A percentile compares a stretch with the other conserved stretches of the same genome.
phyloP scores from a whole-genome alignment of 176 grass and related monocot species.

The Echinochloa phyllopogon region DNA sequence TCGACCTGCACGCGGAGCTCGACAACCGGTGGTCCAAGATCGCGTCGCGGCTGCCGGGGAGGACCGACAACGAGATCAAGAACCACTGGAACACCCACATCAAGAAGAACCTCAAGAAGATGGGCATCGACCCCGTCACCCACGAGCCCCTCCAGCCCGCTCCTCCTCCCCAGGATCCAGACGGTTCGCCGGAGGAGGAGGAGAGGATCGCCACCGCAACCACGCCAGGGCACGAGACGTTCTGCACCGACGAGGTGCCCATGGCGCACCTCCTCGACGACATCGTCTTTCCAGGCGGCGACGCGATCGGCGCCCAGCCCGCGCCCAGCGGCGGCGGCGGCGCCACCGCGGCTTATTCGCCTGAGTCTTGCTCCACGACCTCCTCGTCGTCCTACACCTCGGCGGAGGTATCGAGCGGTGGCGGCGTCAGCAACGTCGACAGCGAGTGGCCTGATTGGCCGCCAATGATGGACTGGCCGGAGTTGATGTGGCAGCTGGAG shows the following conservation, averaged over 20 bases:
- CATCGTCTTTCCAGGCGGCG: slow-evolving; percentile 48
- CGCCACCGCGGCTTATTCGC: slow-evolving; percentile 17
- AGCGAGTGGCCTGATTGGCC: slow-evolving; percentile 48
- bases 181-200: slow-evolving; percentile 18
- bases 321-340: background rate
- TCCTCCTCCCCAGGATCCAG: background rate
- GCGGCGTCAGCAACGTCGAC: slow-evolving; percentile 20
- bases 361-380: slow-evolving; percentile 40
- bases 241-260: slow-evolving; percentile 66
- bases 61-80: slow-evolving; percentile 97
- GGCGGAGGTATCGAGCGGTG: slow-evolving; percentile 26
- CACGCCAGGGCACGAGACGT: slow-evolving; percentile 15
- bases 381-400: slow-evolving; percentile 40
- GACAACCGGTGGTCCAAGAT: slow-evolving; percentile 98
- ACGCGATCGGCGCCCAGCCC: background rate
- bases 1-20: slow-evolving; percentile 81
- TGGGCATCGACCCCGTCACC: slow-evolving; percentile 76
- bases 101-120: slow-evolving; percentile 92
- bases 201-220: background rate
- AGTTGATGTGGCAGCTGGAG: slow-evolving; percentile 64
- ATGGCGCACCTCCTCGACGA: slow-evolving; percentile 57
- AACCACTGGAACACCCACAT: slow-evolving; percentile 96
- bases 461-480: slow-evolving; percentile 76
- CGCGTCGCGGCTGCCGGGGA: slow-evolving; percentile 73
- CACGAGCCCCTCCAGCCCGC: slow-evolving; percentile 60